phyloP scores from a whole-genome alignment of 2,329 filamentous ascomycete genomes.

The Aspergillus sp. region DNA sequence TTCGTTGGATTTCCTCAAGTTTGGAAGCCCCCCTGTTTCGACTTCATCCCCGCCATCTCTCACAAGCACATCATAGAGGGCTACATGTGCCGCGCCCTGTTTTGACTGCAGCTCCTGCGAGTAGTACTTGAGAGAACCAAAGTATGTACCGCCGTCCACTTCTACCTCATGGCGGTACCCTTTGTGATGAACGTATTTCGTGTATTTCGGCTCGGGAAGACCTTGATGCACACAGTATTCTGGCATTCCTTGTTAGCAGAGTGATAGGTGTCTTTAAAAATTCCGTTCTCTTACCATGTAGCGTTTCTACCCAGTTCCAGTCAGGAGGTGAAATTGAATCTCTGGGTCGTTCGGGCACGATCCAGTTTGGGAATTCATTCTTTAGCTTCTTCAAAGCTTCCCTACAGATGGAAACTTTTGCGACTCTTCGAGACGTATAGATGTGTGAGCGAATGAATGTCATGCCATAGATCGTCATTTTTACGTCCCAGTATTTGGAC shows the following conservation, averaged over 20 bases:
- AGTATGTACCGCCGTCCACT: conserved; percentile 21
- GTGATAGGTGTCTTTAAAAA: neutral
- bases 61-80: conserved; percentile 26
- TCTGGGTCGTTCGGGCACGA: conserved; percentile 27
- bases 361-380: conserved; percentile 25
- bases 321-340: conserved; percentile 11
- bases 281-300: conserved; percentile 24
- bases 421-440: conserved; percentile 16
- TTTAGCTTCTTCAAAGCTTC: conserved; percentile 28
- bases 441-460: conserved; percentile 20
- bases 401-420: conserved; percentile 28
- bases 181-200: conserved; percentile 21
- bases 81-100: conserved; percentile 30
- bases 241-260: conserved; percentile 11
- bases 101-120: conserved; percentile 24
- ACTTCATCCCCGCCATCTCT: conserved; percentile 1
- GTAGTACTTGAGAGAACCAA: conserved; percentile 21
- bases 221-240: conserved; percentile 25
- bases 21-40: conserved; percentile 6
- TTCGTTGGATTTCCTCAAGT: conserved; percentile 2
- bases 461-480: conserved; percentile 31
- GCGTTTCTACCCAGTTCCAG: conserved; percentile 32
- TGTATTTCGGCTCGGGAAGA: conserved; percentile 20
- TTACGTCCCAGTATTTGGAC: conserved; percentile 24
- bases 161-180: conserved; percentile 29